Evolutionary conservation across 441 rosid species (phyloP), one percentile per base, ranked within the genome.

Genomic region (Mallotus japonicus): DNA sequence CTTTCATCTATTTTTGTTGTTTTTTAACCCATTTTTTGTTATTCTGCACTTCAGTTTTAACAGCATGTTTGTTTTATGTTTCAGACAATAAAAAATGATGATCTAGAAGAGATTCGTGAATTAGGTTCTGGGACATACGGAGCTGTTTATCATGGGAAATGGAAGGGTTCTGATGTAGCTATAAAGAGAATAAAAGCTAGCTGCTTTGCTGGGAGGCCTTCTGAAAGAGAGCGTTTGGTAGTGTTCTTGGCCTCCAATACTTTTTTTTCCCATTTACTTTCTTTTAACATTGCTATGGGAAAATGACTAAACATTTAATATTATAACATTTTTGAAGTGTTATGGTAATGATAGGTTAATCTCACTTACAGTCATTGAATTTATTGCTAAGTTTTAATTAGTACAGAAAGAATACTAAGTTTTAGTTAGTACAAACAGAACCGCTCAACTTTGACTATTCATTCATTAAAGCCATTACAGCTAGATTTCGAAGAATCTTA

Each of bases 151-250:
- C 96, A 93, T 88, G 97, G 97, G 49, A 92, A 92, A 81, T 93
- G 98, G 98, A 92, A 89, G 82, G 98, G 98, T 77, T 92, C 97
- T 72, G 97, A 93, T 85, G 97, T 93, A 57, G 97, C 98, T 56
- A 87, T 92, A 74, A 93, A 93, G 87, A 90, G 98, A 72, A 93
- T 93, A 72, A 93, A 93, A 86, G 97, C 98, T 49, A 93, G 98
- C 81, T 92, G 97, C 86, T 93, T 93, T 88, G 93, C 97, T 51
- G 98, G 97, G 78, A 94, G 83, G 83, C 98, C 97, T 71, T 85
- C 92, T 54, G 98, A 94, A 85, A 89, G 98, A 81, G 92, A 88
- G 79, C 97, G 97, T 67, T 81, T 92, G 98, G 97, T 94, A 91
- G 62, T 59, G 69, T 77, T 67, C 53, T 47, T 71, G 69, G 67